Evolutionary conservation across 306 rosid species (phyloP).

Genomic region (Astragalus membranaceus): DNA sequence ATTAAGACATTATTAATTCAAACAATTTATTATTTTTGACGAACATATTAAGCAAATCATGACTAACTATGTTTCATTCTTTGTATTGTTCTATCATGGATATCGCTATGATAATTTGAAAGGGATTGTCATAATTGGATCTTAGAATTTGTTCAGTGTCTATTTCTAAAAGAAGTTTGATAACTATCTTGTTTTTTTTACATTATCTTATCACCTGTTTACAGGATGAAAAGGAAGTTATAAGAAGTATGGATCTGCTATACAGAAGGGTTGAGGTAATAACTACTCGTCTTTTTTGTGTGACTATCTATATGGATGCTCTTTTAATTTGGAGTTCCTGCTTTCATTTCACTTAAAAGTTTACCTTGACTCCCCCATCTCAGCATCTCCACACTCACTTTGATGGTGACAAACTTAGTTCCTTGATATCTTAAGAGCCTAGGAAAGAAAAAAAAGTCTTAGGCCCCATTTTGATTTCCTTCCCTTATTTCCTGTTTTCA

Average conservation of each 20-base stretch:
- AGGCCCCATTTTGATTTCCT: too few species aligned
- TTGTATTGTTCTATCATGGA: slow-evolving; percentile 8
- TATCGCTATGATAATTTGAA: slow-evolving; percentile 13
- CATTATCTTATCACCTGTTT: slow-evolving; percentile 20
- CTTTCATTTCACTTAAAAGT: neutral
- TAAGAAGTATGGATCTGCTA: slow-evolving; percentile 81
- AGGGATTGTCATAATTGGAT: neutral
- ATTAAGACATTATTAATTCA: neutral
- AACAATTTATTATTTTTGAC: neutral
- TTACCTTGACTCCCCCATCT: neutral
- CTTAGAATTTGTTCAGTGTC: neutral
- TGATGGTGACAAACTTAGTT: neutral
- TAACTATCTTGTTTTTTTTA: slow-evolving; percentile 6
- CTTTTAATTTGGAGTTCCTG: neutral
- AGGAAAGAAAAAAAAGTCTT: neutral
- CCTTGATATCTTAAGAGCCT: neutral
- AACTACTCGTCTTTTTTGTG: neutral
- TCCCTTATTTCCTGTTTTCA: too few species aligned
- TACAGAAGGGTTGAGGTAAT: slow-evolving; percentile 93
- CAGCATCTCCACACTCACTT: neutral
- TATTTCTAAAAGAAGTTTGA: neutral
- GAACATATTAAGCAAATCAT: neutral
- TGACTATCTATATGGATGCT: neutral
- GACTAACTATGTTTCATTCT: neutral
- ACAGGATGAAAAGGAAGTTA: slow-evolving; percentile 92